Base-by-base conservation (phyloP, 202 grass and related monocot species). In the Sporobolus alterniflorus region DNA sequence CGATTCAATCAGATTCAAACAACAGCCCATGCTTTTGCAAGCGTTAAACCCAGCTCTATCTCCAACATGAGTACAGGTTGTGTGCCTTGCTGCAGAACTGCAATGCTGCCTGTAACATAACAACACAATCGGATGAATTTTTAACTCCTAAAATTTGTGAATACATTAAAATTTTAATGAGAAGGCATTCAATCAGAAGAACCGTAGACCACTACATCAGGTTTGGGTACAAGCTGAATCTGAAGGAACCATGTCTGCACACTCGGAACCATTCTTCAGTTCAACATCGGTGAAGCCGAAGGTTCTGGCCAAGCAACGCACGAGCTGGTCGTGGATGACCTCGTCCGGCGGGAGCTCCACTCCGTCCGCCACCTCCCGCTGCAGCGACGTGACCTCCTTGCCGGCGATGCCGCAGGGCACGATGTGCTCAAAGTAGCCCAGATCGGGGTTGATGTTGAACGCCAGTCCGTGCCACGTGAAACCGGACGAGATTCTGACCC, bases 391-490 rank as follows among this genome's bases (percentile, higher is more conserved):
- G 26, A 98, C 96, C 60, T 40, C 93, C 83, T 93, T 98, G 67
- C 85, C 85, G 40, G 86, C 76, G 68, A 96, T 85, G 47, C 96
- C 91, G 83, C 96, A 99, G 6, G 93, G 91, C 52, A 99, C 91
- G 50, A 94, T 94, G 75, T 94, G 86, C 28, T 94, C 73, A 69
- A 93, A 99, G 74, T 68, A 99, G 0, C 74, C 83, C 81, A 96
- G 68, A 54, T 96, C 89, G 18, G 88, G 89, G 84, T 99, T 83
- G 3, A 99, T 90, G 54, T 94, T 96, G 70, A 99, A 96, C 0
- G 93, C 91, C 17, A 99, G 49, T 13, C 96, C 93, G 83, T 99
- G 96, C 62, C 75, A 94, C 25, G 96, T 99, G 39, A 92, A 81
- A 29, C 91, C 83, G 26, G 88, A 92, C 15, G 91, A 94, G 81